phyloP scores from a whole-genome alignment of 225 moss, liverwort and hornwort species.

The Neckera pumila region DNA sequence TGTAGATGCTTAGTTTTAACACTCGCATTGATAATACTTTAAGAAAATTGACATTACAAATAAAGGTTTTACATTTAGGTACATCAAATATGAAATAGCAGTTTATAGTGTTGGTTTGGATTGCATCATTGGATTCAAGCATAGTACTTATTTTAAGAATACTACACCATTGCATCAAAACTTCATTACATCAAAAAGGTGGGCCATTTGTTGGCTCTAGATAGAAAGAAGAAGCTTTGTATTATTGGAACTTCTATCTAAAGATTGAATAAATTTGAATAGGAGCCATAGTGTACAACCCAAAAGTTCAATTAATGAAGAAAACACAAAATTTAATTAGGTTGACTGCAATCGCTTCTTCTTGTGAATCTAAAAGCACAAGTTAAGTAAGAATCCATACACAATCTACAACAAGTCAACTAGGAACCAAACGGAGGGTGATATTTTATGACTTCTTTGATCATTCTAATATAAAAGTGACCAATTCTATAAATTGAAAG shows the following conservation, averaged over 20 bases:
- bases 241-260: fast-evolving
- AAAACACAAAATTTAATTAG: background rate
- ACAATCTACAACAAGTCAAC: background rate
- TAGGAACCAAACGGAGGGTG: no score
- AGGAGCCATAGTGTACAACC: fast-evolving
- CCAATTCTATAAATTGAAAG: background rate
- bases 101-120: fast-evolving
- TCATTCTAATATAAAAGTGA: background rate
- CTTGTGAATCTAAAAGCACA: fast-evolving
- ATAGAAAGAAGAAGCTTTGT: fast-evolving
- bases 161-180: fast-evolving
- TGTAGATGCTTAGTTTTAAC: background rate
- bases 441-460: no score
- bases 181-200: background rate
- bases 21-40: background rate
- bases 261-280: fast-evolving
- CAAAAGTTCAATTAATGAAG: background rate
- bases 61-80: background rate
- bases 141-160: background rate
- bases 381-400: background rate
- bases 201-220: fast-evolving
- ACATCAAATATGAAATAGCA: background rate
- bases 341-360: fast-evolving
- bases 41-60: background rate
- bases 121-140: background rate